Base-by-base conservation (phyloP, 108 stramenopile genomes). In the Fragilaria crotonensis region DNA sequence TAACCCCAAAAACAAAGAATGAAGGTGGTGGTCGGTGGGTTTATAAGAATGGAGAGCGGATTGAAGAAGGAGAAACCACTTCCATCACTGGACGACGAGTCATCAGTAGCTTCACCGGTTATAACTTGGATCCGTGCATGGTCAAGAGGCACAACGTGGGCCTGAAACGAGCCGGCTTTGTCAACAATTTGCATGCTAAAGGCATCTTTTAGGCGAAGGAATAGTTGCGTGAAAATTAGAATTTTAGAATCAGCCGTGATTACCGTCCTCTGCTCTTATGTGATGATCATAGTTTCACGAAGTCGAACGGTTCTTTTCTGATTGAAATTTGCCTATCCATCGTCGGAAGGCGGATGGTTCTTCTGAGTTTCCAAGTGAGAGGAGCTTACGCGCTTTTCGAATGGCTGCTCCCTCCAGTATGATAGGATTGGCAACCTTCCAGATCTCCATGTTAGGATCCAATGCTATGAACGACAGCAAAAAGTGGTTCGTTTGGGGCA, bases 101-200 rank as follows among this genome's bases (percentile, higher is more conserved):
- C 1, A 66, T 78, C 22, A 76, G 76, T 3, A 85, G 82, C 55
- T 90, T 71, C 68, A 76, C 82, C 68, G 89, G 89, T 31, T 78
- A 71, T 19, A 90, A 90, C 70, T 55, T 90, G 22, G 89, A 90
- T 68, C 89, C 89, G 22, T 68, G 71, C 59, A 69, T 48, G 32
- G 84, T 87, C 49, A 87, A 83, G 49, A 53, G 75, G 26, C 89
- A 90, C 60, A 72, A 78, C 50, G 31, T 63, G 25, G 71, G 77
- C 25, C 57, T 90, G 33, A 83, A 75, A 59, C 74, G 81, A 29
- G 65, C 75, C 52, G 85, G 89, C 7, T 90, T 86, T 70, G 68
- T 65, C 18, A 90, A 90, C 48, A 90, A 90, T 75, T 66, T 77
- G 52, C 89, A 90, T 64, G 89, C 89, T 2, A 90, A 90, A 59